Base-by-base conservation (phyloP, 169 alveolate species). In the Cytauxzoon felis region DNA sequence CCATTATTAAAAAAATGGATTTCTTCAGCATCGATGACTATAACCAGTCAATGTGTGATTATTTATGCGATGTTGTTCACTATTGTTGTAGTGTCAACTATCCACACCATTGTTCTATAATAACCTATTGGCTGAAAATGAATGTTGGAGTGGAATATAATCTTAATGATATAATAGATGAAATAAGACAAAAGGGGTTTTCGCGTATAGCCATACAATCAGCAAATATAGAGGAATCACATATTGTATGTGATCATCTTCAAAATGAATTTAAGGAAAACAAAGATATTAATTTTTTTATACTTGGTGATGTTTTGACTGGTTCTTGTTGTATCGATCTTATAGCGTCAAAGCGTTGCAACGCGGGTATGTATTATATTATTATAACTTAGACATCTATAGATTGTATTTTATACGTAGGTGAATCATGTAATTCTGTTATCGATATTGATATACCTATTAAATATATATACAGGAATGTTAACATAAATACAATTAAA, bases 241-340 rank as follows among this genome's bases (percentile, higher is more conserved):
- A 52, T 26, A n/a, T n/a, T 18, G n/a, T 65, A 16, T 56, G 79
- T 53, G 27, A 36, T 6, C 27, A 23, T 2, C 19, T 76, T 13
- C 75, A 52, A 6, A 62, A 48, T 18, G 36, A 24, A 1, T 76
- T 64, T 9, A 23, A 38, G 0, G 3, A 47, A 29, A 24, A 21
- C 5, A 47, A 1, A 1, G 9, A 11, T 2, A 9, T 21, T 19
- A 58, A 76, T 6, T 57, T 76, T 32, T 76, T 57, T 56, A 60
- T 76, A 7, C 62, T 76, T 8, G 86, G 81, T 3, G 86, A 76
- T 16, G 73, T 64, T 8, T 40, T 65, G 36, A 54, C 56, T 0
- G 85, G 85, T 29, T 59, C 68, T 45, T 76, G 80, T 40, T 76
- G 80, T 34, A 33, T 56, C 29, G 86, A 76, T 27, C 33, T 64